Evolutionary conservation across 305 asterid species (phyloP).

Genomic region (Fraxinus paxiana): DNA sequence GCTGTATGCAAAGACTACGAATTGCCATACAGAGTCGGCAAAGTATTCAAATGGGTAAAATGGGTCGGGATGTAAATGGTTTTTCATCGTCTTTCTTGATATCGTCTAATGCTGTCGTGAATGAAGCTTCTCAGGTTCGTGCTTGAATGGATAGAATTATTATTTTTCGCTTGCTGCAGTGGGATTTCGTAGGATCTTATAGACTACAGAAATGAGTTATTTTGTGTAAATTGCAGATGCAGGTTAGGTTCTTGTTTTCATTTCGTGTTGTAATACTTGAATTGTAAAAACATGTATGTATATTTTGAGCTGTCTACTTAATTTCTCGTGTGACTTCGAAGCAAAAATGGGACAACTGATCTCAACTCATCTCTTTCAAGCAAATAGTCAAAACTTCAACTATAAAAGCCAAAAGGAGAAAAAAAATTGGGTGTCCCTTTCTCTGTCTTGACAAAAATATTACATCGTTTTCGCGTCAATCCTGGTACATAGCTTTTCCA

Average conservation of each 20-base stretch:
- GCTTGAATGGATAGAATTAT: constrained; percentile 1
- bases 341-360: neutral
- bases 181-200: constrained; percentile 26
- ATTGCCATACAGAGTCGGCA: constrained; percentile 81
- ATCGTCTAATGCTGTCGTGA: neutral
- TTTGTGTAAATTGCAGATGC: constrained; percentile 51
- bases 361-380: neutral
- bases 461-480: neutral
- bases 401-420: too few relatives aligned
- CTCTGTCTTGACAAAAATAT: neutral
- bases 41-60: constrained; percentile 85
- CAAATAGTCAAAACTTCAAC: neutral
- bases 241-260: constrained; percentile 13
- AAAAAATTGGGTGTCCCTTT: neutral
- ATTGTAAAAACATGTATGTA: constrained; percentile 31
- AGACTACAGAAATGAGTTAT: constrained; percentile 32
- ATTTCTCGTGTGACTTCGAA: neutral
- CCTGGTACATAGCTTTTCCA: neutral
- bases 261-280: constrained; percentile 30
- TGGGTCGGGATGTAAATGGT: constrained; percentile 77
- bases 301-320: constrained; percentile 15
- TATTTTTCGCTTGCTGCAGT: constrained; percentile 7
- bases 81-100: neutral
- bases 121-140: constrained; percentile 8
- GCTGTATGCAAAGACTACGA: constrained; percentile 76